Base-by-base conservation (phyloP, 129 eudicot species). In the Deinandra increscens region DNA sequence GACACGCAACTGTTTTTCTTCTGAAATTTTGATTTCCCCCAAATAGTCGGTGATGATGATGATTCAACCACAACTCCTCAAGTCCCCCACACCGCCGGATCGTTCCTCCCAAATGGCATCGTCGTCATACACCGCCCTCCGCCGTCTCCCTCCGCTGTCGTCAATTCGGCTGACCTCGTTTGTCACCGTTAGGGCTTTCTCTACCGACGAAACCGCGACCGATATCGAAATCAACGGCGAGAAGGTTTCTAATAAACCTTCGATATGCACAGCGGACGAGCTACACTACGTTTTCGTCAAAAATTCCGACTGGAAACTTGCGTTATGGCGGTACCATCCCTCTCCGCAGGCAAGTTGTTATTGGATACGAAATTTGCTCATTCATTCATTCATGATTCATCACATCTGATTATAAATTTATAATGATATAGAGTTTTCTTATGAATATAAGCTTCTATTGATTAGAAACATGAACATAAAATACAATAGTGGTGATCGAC, bases 181-280 rank as follows among this genome's bases (percentile, higher is more conserved):
- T 20, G 71, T 49, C 34, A 75, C 58, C 4, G 55, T 75, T 7
- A 80, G 90, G 71, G 79, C 89, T 12, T 84, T 84, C 71, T 88
- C 93, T 0, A 69, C 82, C 34, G n/a, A 59, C 10, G 85, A 39
- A 49, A 29, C 68, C 43, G 69, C 14, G 15, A 3, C 31, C 15
- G 64, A n/a, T 5, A 18, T 36, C 48, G 12, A 55, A 8, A 45
- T 75, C 29, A 55, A 36, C 2, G 81, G 68, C 48, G 70, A 68
- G 81, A 81, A 83, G 82, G 82, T 88, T n/a, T 37, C 68, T 7
- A 76, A 69, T 34, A 92, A 86, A 76, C 97, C 97, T 37, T 62
- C 88, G 37, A 73, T 93, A 33, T 93, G 97, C 75, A 89, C 97
- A 2, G 99, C 99, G 34, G 97, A 93, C 48, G 97, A 93, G 79